Conservation (phyloP, 2,329 filamentous ascomycete genomes). For the Penicillium palitans region DNA sequence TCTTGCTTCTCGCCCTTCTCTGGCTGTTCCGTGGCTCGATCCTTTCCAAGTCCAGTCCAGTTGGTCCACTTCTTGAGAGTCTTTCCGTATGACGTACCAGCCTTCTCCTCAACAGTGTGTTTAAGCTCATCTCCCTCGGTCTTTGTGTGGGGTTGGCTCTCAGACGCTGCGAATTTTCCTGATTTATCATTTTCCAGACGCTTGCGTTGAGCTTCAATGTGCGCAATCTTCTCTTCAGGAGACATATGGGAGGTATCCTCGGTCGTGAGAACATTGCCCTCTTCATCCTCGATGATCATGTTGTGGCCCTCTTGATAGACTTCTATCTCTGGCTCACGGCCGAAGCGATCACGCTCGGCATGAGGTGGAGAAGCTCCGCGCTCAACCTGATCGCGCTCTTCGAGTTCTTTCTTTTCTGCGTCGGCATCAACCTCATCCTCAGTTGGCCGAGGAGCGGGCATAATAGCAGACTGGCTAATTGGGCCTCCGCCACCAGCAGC, state of each 20-base stretch:
- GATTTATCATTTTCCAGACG: slow-evolving; percentile 55
- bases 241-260: slow-evolving; percentile 51
- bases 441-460: slow-evolving; percentile 54
- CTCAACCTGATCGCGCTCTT: slow-evolving; percentile 32
- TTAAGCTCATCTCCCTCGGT: slow-evolving; percentile 47
- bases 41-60: slow-evolving; percentile 47
- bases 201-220: slow-evolving; percentile 53
- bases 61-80: slow-evolving; percentile 51
- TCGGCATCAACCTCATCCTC: slow-evolving; percentile 34
- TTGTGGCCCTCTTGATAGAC: slow-evolving; percentile 79
- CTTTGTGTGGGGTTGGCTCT: slow-evolving; percentile 44
- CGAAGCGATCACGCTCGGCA: slow-evolving; percentile 33
- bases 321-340: slow-evolving; percentile 54
- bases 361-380: slow-evolving; percentile 43
- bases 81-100: slow-evolving; percentile 37
- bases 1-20: slow-evolving; percentile 29
- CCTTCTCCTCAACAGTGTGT: slow-evolving; percentile 38
- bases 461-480: slow-evolving; percentile 85
- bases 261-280: slow-evolving; percentile 80
- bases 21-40: slow-evolving; percentile 17
- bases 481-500: slow-evolving; percentile 83
- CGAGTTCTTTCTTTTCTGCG: slow-evolving; percentile 25
- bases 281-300: slow-evolving; percentile 77
- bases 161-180: slow-evolving; percentile 50
- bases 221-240: slow-evolving; percentile 61